phyloP scores from a whole-genome alignment of 108 stramenopile species.

The Nitzschia palea region DNA sequence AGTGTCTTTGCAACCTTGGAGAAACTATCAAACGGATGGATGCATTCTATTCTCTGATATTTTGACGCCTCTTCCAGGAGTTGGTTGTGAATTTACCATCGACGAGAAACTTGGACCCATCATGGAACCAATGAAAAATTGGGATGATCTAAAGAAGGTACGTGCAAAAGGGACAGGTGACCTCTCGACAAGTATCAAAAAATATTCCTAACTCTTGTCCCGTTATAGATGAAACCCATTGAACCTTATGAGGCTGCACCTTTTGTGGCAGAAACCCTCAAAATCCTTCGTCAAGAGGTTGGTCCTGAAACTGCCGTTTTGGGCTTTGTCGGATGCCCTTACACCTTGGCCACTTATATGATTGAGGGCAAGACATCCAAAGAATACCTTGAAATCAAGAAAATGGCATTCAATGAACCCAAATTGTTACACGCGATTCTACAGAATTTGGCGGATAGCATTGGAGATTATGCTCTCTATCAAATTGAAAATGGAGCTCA shows the following conservation, averaged over 20 bases:
- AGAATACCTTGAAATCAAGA: slow-evolving; percentile 92
- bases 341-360: slow-evolving; percentile 97
- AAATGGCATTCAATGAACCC: slow-evolving; percentile 92
- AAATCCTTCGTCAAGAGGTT: slow-evolving; percentile 83
- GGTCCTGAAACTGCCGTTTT: slow-evolving; percentile 92
- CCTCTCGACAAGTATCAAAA: background rate
- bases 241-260: slow-evolving; percentile 81
- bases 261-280: slow-evolving; percentile 90
- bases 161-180: slow-evolving; percentile 16
- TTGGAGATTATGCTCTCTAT: slow-evolving; percentile 92
- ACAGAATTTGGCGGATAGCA: slow-evolving; percentile 83
- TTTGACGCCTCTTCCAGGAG: slow-evolving; percentile 95
- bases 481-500: slow-evolving; percentile 98
- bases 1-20: slow-evolving; percentile 96
- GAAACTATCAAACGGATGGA: slow-evolving; percentile 95
- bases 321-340: slow-evolving; percentile 99
- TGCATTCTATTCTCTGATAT: slow-evolving; percentile 99
- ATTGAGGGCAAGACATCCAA: slow-evolving; percentile 96
- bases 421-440: slow-evolving; percentile 87
- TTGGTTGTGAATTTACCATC: slow-evolving; percentile 98
- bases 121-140: slow-evolving; percentile 76
- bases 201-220: background rate
- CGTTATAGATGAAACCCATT: slow-evolving; percentile 73
- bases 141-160: slow-evolving; percentile 72
- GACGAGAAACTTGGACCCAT: slow-evolving; percentile 84